Conservation (phyloP, 169 alveolate genomes). For the Cryptosporidium andersoni region DNA sequence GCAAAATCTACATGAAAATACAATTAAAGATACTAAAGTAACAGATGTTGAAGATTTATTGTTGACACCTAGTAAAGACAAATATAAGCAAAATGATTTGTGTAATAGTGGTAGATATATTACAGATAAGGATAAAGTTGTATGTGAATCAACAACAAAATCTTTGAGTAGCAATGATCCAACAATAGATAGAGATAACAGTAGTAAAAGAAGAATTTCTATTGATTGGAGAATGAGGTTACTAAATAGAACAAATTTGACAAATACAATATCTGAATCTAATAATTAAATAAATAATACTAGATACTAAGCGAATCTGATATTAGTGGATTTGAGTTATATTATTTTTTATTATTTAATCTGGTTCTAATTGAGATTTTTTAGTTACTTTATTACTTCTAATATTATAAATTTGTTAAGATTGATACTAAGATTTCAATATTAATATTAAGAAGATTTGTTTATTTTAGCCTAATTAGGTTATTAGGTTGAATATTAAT, state of each 20-base stretch:
- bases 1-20: background rate
- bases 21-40: background rate
- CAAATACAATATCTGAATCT: conserved; percentile 7
- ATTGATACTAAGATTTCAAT: no score
- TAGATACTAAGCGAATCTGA: no score
- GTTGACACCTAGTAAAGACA: conserved; percentile 14
- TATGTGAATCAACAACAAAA: background rate
- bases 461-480: no score
- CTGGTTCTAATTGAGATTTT: no score
- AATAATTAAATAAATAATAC: no score
- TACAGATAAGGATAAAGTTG: background rate
- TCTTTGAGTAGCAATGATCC: background rate
- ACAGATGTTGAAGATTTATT: background rate
- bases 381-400: no score
- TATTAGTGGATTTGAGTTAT: no score
- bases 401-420: no score
- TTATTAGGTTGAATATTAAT: no score
- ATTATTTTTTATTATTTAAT: no score
- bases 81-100: background rate
- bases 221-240: conserved; percentile 62
- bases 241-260: conserved; percentile 29
- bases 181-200: conserved; percentile 13
- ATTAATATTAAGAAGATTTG: no score
- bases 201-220: conserved; percentile 19
- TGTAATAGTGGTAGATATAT: background rate